Percentiles rank a stretch among this genome's conserved stretches.
These are phyloP conservation scores for Cyanidioschyzon merolae DNA, from an alignment of 23 red algal species.

Conservation along the genomic window DNA sequence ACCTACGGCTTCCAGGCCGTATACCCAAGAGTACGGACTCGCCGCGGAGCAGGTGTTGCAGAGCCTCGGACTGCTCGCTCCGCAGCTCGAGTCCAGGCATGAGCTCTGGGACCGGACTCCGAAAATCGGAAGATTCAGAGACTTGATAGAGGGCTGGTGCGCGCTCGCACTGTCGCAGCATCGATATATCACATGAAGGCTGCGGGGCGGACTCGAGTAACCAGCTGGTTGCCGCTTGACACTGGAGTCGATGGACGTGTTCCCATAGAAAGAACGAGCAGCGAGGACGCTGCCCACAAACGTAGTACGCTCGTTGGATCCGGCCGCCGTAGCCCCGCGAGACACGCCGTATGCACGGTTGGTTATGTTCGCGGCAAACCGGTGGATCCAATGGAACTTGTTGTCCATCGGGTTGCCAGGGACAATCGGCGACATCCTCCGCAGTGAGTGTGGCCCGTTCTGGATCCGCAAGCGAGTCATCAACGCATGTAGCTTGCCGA, in stretches of 20 bases:
- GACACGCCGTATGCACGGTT: neutral
- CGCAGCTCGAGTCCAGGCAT: constrained; percentile 21
- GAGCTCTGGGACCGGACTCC: neutral
- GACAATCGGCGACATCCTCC: neutral
- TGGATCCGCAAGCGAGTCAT: neutral
- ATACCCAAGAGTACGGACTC: constrained; percentile 42
- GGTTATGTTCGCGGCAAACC: neutral
- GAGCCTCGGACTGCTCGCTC: constrained; percentile 25
- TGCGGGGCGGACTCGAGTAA: neutral
- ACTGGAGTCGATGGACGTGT: neutral
- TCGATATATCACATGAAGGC: neutral
- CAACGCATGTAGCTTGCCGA: neutral
- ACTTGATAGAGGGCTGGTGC: neutral
- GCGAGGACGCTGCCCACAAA: constrained; percentile 3
- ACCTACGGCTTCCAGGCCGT: constrained; percentile 52
- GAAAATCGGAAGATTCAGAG: neutral
- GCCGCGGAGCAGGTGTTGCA: constrained; percentile 20
- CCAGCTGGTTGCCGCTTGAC: neutral
- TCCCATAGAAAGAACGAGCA: neutral
- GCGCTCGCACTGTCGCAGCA: no score
- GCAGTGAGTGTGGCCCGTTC: neutral
- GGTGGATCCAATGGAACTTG: neutral
- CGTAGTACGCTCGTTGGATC: neutral
- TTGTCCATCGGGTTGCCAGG: neutral
- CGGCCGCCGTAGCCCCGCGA: neutral